Conservation (phyloP, 2,329 filamentous ascomycete species). For the Fusarium xyrophilum region DNA sequence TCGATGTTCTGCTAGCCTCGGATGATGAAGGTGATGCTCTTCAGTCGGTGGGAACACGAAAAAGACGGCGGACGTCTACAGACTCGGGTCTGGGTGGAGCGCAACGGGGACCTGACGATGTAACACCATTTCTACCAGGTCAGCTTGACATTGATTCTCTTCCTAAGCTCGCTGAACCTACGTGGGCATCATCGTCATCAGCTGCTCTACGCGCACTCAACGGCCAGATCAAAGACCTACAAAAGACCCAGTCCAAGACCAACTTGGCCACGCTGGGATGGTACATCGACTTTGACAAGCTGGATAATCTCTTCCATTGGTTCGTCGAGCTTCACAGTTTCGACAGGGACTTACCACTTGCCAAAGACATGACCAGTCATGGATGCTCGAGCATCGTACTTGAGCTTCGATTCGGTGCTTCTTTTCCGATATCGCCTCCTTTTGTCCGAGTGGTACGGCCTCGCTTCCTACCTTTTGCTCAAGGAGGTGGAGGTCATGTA, state of each 20-base stretch:
- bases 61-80: conserved; percentile 30
- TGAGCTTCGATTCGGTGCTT: conserved; percentile 79
- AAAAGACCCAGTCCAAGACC: conserved; percentile 67
- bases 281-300: conserved; percentile 73
- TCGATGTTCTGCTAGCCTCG: conserved; percentile 34
- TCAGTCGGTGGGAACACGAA: conserved; percentile 15
- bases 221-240: conserved; percentile 66
- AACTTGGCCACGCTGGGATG: conserved; percentile 76
- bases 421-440: conserved; percentile 80
- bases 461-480: conserved; percentile 73
- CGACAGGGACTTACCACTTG: conserved; percentile 70
- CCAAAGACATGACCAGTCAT: conserved; percentile 72
- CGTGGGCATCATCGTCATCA: conserved; percentile 42
- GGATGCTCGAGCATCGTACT: conserved; percentile 73
- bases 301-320: conserved; percentile 87
- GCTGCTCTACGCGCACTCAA: conserved; percentile 38
- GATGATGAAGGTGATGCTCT: conserved; percentile 24
- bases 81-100: conserved; percentile 30
- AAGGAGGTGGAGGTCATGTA: conserved; percentile 84
- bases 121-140: conserved; percentile 68
- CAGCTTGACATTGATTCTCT: conserved; percentile 67
- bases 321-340: conserved; percentile 90
- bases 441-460: conserved; percentile 86
- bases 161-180: conserved; percentile 61
- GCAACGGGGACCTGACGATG: conserved; percentile 1